phyloP scores from a whole-genome alignment of 805 yeast genomes.

The Ogataea nitratoaversa region DNA sequence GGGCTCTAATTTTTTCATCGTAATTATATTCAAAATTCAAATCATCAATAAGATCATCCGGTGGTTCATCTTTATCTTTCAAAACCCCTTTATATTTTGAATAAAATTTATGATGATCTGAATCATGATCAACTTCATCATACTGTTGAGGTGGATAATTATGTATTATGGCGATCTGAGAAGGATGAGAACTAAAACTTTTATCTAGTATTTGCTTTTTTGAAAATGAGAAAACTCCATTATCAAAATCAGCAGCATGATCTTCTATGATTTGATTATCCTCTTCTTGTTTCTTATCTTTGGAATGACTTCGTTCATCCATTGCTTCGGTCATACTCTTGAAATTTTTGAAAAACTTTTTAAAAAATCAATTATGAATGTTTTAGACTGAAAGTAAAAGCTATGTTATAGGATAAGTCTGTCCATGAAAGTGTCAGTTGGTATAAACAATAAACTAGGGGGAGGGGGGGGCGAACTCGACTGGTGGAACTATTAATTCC shows the following conservation, averaged over 20 bases:
- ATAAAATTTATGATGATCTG: slow-evolving; percentile 28
- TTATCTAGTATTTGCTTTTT: slow-evolving; percentile 24
- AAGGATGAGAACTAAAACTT: slow-evolving; percentile 13
- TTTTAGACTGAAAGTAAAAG: too few species aligned
- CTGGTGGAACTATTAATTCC: too few species aligned
- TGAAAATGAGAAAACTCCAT: slow-evolving; percentile 26
- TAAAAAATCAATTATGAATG: too few species aligned
- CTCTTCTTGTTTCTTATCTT: too few species aligned
- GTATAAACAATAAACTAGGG: too few species aligned
- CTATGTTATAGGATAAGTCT: too few species aligned
- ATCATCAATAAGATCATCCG: slow-evolving; percentile 24
- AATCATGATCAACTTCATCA: slow-evolving; percentile 24
- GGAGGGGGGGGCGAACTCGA: too few species aligned
- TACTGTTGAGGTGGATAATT: slow-evolving; percentile 30
- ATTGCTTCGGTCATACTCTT: too few species aligned
- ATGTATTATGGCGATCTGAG: slow-evolving; percentile 26
- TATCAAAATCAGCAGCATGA: not conserved
- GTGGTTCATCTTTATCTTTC: slow-evolving; percentile 28
- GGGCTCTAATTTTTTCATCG: slow-evolving; percentile 53
- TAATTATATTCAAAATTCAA: slow-evolving; percentile 36
- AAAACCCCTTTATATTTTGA: slow-evolving; percentile 28
- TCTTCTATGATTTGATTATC: too few species aligned
- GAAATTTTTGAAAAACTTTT: too few species aligned
- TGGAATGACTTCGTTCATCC: too few species aligned
- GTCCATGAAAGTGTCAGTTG: too few species aligned